A percentile compares a stretch with the other conserved stretches of the same genome.
These are phyloP conservation scores for Trypanosoma mega DNA, from an alignment of 208 protist genomes.

Conservation along the genomic window DNA sequence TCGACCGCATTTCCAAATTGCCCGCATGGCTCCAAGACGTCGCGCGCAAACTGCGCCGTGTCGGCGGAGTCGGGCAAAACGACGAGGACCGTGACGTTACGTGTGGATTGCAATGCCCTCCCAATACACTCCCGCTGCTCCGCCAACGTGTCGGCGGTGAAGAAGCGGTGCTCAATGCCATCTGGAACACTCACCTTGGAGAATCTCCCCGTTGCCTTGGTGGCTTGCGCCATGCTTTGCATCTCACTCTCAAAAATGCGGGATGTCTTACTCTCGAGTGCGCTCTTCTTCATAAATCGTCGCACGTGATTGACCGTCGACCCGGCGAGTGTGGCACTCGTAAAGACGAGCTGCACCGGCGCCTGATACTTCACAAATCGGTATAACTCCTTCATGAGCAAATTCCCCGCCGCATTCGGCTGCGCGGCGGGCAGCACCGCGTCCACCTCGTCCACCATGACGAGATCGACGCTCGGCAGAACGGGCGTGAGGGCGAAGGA, in stretches of 20 bases:
- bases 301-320: constrained; percentile 88
- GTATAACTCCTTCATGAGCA: constrained; percentile 82
- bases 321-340: constrained; percentile 80
- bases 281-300: constrained; percentile 87
- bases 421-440: constrained; percentile 72
- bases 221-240: constrained; percentile 6
- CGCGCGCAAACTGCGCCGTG: constrained; percentile 40
- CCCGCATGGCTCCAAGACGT: constrained; percentile 48
- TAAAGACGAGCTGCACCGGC: constrained; percentile 86
- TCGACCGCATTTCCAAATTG: no score
- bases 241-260: constrained; percentile 68
- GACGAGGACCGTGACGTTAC: constrained; percentile 29
- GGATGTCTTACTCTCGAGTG: constrained; percentile 63
- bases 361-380: constrained; percentile 85
- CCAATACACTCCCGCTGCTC: constrained; percentile 73
- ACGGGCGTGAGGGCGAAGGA: constrained; percentile 74
- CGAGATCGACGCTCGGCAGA: constrained; percentile 69
- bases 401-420: constrained; percentile 66
- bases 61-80: constrained; percentile 64
- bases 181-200: constrained; percentile 61
- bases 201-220: constrained; percentile 33
- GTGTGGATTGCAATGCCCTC: constrained; percentile 30
- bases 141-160: constrained; percentile 69
- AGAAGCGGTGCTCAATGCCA: constrained; percentile 75
- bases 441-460: constrained; percentile 89